phyloP scores from a whole-genome alignment of 495 filamentous ascomycete genomes.

The Coniosporium apollinis region DNA sequence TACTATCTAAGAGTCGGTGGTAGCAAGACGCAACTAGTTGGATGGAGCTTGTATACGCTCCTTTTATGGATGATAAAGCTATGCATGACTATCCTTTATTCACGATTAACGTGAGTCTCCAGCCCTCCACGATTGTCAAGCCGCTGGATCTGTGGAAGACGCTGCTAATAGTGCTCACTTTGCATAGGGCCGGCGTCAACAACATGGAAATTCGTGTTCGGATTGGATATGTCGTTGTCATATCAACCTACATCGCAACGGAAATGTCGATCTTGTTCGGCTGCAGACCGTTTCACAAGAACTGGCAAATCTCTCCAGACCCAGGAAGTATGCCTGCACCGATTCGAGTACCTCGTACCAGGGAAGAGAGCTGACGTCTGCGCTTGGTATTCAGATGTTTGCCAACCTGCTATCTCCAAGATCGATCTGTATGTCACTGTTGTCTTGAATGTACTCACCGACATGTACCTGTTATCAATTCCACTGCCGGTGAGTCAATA shows the following conservation, averaged over 20 bases:
- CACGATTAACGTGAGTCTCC: constrained; percentile 37
- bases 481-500: constrained; percentile 32
- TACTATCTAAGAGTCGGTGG: constrained; percentile 34
- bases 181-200: constrained; percentile 28
- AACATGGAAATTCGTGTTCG: constrained; percentile 34
- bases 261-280: constrained; percentile 35
- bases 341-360: no score
- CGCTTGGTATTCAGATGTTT: constrained; percentile 24
- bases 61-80: constrained; percentile 42
- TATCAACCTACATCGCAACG: constrained; percentile 34
- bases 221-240: constrained; percentile 35
- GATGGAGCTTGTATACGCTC: constrained; percentile 41
- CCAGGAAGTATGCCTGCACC: constrained; percentile 33
- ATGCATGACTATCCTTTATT: constrained; percentile 42
- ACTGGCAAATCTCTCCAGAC: constrained; percentile 42
- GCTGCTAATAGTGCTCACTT: constrained; percentile 4
- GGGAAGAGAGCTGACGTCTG: no score
- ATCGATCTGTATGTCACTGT: constrained; percentile 33
- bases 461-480: constrained; percentile 39
- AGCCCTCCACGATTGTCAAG: no score
- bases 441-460: constrained; percentile 34
- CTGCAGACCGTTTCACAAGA: constrained; percentile 35
- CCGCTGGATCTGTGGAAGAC: no score
- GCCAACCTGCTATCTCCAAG: constrained; percentile 31
- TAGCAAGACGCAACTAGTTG: constrained; percentile 39